Evolutionary conservation across 2,329 filamentous ascomycete species (phyloP).

Genomic region (Chaetoscypha palmicola): DNA sequence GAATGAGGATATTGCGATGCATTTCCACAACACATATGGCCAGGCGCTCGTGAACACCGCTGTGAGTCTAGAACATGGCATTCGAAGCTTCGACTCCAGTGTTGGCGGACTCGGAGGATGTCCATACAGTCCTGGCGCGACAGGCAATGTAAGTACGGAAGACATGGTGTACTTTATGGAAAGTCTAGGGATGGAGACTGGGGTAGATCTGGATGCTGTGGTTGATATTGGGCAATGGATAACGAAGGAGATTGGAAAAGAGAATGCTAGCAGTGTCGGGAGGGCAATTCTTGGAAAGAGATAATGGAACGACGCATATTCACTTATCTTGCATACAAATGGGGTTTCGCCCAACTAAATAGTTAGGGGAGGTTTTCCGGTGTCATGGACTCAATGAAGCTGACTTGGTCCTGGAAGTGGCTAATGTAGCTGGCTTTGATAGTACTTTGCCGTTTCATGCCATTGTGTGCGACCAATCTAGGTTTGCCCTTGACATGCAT

Average conservation of each 20-base stretch:
- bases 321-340: no score
- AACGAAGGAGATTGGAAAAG: conserved; percentile 52
- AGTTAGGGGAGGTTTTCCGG: no score
- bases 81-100: conserved; percentile 72
- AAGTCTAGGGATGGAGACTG: conserved; percentile 66
- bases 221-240: conserved; percentile 69
- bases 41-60: conserved; percentile 78
- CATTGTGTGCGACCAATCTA: no score
- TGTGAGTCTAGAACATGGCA: conserved; percentile 68
- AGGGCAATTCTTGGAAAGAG: conserved; percentile 51
- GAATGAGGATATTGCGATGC: conserved; percentile 66
- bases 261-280: conserved; percentile 60
- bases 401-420: no score
- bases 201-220: conserved; percentile 61
- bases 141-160: conserved; percentile 80
- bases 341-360: no score
- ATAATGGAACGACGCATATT: no score
- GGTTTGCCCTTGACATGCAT: no score
- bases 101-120: conserved; percentile 79
- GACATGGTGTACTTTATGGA: conserved; percentile 75
- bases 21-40: conserved; percentile 86
- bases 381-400: no score
- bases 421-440: no score
- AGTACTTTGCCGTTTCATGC: no score
- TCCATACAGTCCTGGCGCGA: conserved; percentile 78